phyloP scores from a whole-genome alignment of 768 basidiomycete genomes.

The Rhodosporidiobolus sp. region DNA sequence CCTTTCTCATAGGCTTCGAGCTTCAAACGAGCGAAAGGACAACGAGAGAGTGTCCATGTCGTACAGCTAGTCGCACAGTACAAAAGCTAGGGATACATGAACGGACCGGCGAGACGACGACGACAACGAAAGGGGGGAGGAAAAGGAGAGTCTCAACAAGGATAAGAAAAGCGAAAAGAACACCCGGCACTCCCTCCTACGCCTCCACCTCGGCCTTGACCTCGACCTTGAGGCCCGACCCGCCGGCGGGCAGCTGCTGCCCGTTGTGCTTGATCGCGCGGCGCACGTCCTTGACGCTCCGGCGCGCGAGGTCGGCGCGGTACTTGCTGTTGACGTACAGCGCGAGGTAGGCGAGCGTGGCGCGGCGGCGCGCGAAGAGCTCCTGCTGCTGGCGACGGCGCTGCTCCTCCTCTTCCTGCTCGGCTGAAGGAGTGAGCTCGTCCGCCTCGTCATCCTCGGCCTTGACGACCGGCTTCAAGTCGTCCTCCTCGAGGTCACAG shows the following conservation, averaged over 20 bases:
- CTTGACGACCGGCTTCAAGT: constrained; percentile 7
- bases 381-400: not conserved
- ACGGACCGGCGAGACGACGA: not conserved
- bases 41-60: too few relatives aligned
- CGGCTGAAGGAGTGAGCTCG: not conserved
- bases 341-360: constrained; percentile 27
- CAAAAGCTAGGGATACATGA: too few relatives aligned
- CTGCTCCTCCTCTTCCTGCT: not conserved
- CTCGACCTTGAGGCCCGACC: not conserved
- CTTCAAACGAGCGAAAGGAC: too few relatives aligned
- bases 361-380: constrained; percentile 5
- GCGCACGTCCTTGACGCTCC: constrained; percentile 4
- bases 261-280: constrained; percentile 13
- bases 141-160: not conserved
- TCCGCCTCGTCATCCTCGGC: constrained; percentile 1
- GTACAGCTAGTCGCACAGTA: too few relatives aligned
- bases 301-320: constrained; percentile 22
- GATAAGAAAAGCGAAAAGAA: not conserved
- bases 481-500: not conserved
- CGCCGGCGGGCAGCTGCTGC: too few relatives aligned
- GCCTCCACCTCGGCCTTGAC: not conserved
- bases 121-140: not conserved
- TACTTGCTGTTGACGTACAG: constrained; percentile 32
- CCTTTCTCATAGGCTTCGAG: too few relatives aligned
- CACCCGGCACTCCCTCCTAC: not conserved